phyloP scores from a whole-genome alignment of 257 asterid genomes.

The Paraleonurus japonicus region DNA sequence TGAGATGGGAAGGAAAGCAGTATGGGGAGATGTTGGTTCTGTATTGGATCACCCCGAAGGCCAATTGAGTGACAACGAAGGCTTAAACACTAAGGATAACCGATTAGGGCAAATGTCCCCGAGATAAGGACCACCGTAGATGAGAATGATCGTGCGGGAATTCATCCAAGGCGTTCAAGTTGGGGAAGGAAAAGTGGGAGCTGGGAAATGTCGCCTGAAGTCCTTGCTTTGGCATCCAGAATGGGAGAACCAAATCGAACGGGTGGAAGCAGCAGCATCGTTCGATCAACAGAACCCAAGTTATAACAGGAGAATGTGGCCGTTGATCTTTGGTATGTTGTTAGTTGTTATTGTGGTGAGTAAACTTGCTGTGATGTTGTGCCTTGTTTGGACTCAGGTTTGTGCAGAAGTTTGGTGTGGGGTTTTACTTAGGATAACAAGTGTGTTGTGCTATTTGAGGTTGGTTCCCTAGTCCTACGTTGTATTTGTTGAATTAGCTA shows the following conservation, averaged over 20 bases:
- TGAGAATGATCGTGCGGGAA: constrained; percentile 81
- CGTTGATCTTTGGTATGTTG: constrained; percentile 23
- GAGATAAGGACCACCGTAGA: constrained; percentile 84
- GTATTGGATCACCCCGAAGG: constrained; percentile 61
- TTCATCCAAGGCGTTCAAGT: constrained; percentile 75
- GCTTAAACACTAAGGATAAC: constrained; percentile 46
- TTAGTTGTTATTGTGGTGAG: constrained; percentile 34
- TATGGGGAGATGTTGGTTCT: constrained; percentile 74
- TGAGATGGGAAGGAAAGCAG: constrained; percentile 94
- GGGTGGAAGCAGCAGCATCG: constrained; percentile 57
- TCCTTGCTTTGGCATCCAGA: constrained; percentile 84
- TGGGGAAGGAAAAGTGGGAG: constrained; percentile 98
- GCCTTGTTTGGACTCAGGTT: constrained; percentile 34
- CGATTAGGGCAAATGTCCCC: constrained; percentile 56
- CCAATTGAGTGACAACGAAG: constrained; percentile 61
- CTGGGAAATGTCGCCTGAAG: constrained; percentile 99
- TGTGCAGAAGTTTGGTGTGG: constrained; percentile 35
- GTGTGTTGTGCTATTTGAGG: constrained; percentile 36
- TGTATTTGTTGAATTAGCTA: constrained; percentile 44
- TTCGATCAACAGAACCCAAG: constrained; percentile 40
- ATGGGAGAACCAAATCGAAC: constrained; percentile 64
- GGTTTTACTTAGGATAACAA: constrained; percentile 31
- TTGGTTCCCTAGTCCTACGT: constrained; percentile 33
- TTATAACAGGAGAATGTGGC: constrained; percentile 25
- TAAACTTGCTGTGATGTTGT: constrained; percentile 28